Base-by-base conservation (phyloP, 177 flowering plant genomes). In the Telopea speciosissima region DNA sequence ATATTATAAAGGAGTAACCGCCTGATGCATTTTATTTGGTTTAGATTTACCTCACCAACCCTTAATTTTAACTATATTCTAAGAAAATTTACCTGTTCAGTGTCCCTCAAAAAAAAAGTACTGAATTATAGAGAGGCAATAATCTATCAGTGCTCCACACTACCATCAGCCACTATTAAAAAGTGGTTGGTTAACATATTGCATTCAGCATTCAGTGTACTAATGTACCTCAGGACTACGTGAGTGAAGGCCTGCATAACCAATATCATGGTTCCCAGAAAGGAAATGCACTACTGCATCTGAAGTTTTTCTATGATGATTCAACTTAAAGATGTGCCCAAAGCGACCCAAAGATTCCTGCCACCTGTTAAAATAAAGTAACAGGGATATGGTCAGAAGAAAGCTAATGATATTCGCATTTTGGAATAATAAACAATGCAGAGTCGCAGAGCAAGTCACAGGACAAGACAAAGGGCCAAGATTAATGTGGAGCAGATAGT, bases 231-330 rank as follows among this genome's bases (percentile, higher is more conserved):
- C 74, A 71, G 94, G 89, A 74, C 75, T 83, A 68, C 52, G 80
- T 65, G 83, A 78, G 72, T 71, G 78, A 62, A 78, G 42, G 72
- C 76, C 81, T 54, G 86, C 79, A 75, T 94, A 94, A 54, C 97
- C 97, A 81, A 84, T 75, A 79, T 94, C 99, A 84, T 92, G 99
- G 80, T 94, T 94, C 76, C 99, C 99, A 75, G 93, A 68, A 66
- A 94, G 73, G 76, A 79, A 85, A 76, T 85, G 79, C 31, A 83
- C 83, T 78, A 71, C 79, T 49, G 77, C 71, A 26, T 83, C 79
- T 74, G 69, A 62, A 74, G 54, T 40, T 70, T 65, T 79, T 73
- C 79, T 82, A 75, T 68, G 75, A 44, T 76, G 75, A 71, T 85
- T 82, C 76, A 84, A 73, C 73, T 85, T 72, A 75, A 90, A 90